phyloP scores from a whole-genome alignment of 2,329 filamentous ascomycete species.

The Aschersonia sp. region DNA sequence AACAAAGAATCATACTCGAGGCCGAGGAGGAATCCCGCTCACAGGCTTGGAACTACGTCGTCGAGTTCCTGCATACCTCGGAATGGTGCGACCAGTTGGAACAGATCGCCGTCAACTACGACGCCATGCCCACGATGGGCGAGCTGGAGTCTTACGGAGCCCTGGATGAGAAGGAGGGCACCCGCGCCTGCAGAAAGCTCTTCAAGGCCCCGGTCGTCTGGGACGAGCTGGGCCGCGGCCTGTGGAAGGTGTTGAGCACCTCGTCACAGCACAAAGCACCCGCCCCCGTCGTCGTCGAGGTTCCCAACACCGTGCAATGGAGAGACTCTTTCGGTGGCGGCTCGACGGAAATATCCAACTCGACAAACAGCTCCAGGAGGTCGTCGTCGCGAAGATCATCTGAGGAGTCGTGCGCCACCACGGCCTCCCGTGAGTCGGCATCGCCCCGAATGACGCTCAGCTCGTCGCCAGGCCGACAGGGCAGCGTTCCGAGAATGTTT shows the following conservation, averaged over 20 bases:
- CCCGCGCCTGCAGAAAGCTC: conserved; percentile 18
- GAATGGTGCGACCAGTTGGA: conserved; percentile 16
- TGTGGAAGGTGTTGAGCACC: conserved; percentile 15
- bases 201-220: conserved; percentile 24
- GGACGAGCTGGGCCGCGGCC: conserved; percentile 20
- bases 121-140: conserved; percentile 17
- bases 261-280: conserved; percentile 6
- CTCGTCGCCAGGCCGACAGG: conserved; percentile 4
- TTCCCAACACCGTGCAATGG: conserved; percentile 1
- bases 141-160: conserved; percentile 17
- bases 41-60: conserved; percentile 17
- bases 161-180: conserved; percentile 19
- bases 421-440: conserved; percentile 1
- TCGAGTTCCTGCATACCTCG: conserved; percentile 14
- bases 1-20: conserved; percentile 12
- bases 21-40: conserved; percentile 15
- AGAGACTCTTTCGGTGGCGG: neutral
- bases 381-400: conserved; percentile 3
- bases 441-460: conserved; percentile 4
- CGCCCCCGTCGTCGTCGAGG: neutral
- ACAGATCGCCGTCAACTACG: conserved; percentile 18
- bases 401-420: conserved; percentile 2
- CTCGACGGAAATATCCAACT: neutral
- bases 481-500: conserved; percentile 4
- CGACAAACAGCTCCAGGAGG: neutral